Evolutionary conservation across 345 rosid genomes (phyloP), one percentile per base, ranked within the genome.

Genomic region (Lumnitzera racemosa): DNA sequence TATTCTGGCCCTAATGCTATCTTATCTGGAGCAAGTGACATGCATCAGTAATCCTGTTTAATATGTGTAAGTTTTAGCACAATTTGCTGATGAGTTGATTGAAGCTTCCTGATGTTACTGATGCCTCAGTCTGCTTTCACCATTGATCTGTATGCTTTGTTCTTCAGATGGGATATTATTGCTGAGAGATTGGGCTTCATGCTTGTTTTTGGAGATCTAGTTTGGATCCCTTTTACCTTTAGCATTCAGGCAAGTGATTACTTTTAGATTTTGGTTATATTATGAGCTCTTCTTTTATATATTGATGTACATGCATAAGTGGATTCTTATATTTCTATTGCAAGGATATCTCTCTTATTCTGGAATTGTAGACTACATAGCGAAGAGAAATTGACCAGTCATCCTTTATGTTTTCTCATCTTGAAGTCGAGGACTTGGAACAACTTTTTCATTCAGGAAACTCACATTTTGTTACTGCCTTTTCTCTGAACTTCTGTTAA

Each of bases 171-270:
- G 96, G 99, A 94, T 71, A 88, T 87, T 66, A 94, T 94, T 69
- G 97, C 96, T 2, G 99, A 94, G 81, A 84, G 95, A 67, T 67
- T 90, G 67, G 97, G 97, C 48, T 94, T 90, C 83, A 94, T 94
- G 96, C 67, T 94, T 72, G 97, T 90, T 5, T 90, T 90, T 73
- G 99, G 97, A 56, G 99, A 94, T 81, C 81, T 92, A 16, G 74
- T 89, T 58, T 89, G 94, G 94, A 92, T 87, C 74, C 97, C 98
- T 73, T 87, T 89, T 83, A 84, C 95, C 46, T 87, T 92, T 69
- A 92, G 94, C 78, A 92, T 92, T 73, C 98, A 85, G 97, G 98
- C 68, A 85, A 58, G 80, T 82, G 54, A 57, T 16, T 62, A 2
- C 49, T 53, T 27, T 36, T 5, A 36, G 43, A 36, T 4, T 36